phyloP scores from a whole-genome alignment of 2,329 filamentous ascomycete genomes.

The Magnaporthiopsis rhizophila region DNA sequence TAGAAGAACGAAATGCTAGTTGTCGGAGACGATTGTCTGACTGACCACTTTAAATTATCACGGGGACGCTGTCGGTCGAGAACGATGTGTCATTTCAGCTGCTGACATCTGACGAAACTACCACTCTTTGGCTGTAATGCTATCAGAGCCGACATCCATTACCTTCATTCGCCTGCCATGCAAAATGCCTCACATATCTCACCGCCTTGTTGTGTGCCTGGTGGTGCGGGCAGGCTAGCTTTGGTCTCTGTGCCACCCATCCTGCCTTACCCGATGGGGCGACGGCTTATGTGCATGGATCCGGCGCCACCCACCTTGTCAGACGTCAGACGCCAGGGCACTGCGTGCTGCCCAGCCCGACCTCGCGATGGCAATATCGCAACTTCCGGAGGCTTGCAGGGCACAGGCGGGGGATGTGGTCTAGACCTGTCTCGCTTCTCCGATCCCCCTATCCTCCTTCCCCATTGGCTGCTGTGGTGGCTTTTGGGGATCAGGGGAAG shows the following conservation, averaged over 20 bases:
- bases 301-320: background rate
- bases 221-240: background rate
- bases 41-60: background rate
- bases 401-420: background rate
- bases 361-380: background rate
- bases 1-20: background rate
- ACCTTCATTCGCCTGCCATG: background rate
- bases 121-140: background rate
- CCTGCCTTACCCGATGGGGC: no score
- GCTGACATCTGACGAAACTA: background rate
- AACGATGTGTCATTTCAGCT: background rate
- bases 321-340: background rate
- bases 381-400: background rate
- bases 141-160: background rate
- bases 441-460: no score
- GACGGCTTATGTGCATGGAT: background rate
- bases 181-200: no score
- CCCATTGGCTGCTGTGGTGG: no score
- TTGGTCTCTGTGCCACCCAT: background rate
- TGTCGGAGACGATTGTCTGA: background rate
- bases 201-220: no score
- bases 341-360: background rate
- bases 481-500: no score
- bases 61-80: background rate
- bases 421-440: background rate